A percentile compares a stretch with the other conserved stretches of the same genome.
Evolutionary conservation across 2,329 filamentous ascomycete genomes (phyloP).

Genomic region (Xenosphaeropsis pyriputrescens): DNA sequence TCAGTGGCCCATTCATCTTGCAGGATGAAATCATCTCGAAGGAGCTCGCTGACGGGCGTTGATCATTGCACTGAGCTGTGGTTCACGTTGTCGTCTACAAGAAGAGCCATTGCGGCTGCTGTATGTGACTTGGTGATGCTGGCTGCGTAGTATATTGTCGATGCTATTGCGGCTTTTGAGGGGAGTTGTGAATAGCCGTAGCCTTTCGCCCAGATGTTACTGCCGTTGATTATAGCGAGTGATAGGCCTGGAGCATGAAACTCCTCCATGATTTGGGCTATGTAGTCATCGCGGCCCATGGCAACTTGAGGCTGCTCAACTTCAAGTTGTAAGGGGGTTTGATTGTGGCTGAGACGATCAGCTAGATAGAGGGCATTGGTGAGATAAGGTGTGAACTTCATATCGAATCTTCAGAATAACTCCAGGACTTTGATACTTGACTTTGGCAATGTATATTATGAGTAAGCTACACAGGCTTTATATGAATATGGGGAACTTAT

Average conservation of each 20-base stretch:
- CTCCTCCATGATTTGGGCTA: too few species aligned
- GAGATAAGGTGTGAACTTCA: too few species aligned
- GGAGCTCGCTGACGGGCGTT: slow-evolving; percentile 28
- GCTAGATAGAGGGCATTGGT: too few species aligned
- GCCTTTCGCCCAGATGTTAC: slow-evolving; percentile 20
- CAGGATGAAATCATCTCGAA: slow-evolving; percentile 37
- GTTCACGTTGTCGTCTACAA: slow-evolving; percentile 28
- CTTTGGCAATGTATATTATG: too few species aligned
- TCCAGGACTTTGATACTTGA: too few species aligned
- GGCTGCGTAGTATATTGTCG: slow-evolving; percentile 38
- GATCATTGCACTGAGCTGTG: slow-evolving; percentile 23
- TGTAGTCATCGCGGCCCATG: too few species aligned
- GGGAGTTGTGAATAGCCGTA: slow-evolving; percentile 23
- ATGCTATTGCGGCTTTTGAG: slow-evolving; percentile 22
- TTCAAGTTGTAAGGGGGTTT: too few species aligned
- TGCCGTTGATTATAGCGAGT: slow-evolving; percentile 30
- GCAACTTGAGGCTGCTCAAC: too few species aligned
- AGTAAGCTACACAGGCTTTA: too few species aligned
- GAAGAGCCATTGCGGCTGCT: slow-evolving; percentile 31
- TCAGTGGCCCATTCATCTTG: slow-evolving; percentile 27
- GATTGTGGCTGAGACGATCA: too few species aligned
- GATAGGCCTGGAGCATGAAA: slow-evolving; percentile 30
- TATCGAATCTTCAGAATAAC: too few species aligned
- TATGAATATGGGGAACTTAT: too few species aligned
- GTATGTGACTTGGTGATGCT: slow-evolving; percentile 42